Evolutionary conservation across 768 basidiomycete species (phyloP), one percentile per base, ranked within the genome.

Genomic region (Hortiboletus flavorubellus): DNA sequence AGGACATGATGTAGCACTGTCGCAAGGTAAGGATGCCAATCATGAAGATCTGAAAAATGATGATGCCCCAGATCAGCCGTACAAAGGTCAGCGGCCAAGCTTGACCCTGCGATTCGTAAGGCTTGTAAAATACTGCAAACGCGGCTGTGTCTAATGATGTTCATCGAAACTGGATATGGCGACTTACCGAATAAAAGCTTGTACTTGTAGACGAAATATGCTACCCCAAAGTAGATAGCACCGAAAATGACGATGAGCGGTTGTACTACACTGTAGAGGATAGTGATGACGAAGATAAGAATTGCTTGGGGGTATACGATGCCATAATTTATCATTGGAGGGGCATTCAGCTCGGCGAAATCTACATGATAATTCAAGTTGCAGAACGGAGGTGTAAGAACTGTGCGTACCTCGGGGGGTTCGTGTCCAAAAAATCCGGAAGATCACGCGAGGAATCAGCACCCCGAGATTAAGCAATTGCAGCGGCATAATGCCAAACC

Each of bases 291-390:
- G 72, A 98, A 98, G 69, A 98, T 87, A 42, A 99, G 78, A 55
- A 98, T 93, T 6, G 95, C 91, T 67, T 98, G 96, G 0, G 97
- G 97, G 69, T 98, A 99, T 11, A 99, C 93, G 47, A 89, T 82
- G 48, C 97, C 97, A 62, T 98, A 96, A 72, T 98, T 98, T 73
- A 98, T 89, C 89, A 95, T 92, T 0, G 97, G 94, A 7, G 97
- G 97, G 0, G 94, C 93, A 66, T 99, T 97, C 15, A 98, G 79
- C 69, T 97, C 97, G 16, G 94, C 96, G 59, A 86, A 95, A 65
- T 99, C 96, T 98, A 64, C 12, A 15, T 37, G 26, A 34, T n/a
- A 6, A 2, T 63, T 18, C 55, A 43, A 18, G 16, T 38, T 35
- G 50, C 35, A 34, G 12, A 46, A 10, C 30, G 2, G 42, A 12